Evolutionary conservation across 2,329 filamentous ascomycete species (phyloP).

Genomic region (Colletotrichum liaoningense): DNA sequence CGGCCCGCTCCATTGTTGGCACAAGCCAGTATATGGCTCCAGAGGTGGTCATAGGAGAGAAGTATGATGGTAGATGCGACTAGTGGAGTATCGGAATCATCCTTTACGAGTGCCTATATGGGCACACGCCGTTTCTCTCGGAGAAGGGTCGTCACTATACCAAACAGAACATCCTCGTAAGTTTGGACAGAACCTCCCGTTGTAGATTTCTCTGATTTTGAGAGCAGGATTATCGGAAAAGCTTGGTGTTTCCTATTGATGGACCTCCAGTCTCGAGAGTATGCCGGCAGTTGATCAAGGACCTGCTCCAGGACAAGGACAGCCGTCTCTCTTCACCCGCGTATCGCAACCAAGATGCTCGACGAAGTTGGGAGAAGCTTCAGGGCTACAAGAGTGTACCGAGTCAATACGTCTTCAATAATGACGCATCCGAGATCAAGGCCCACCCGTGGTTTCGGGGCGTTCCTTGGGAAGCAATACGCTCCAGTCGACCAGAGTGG

Average conservation of each 20-base stretch:
- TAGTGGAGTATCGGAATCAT: conserved; percentile 98
- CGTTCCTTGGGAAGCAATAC: conserved; percentile 81
- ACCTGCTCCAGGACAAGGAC: conserved; percentile 80
- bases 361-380: conserved; percentile 35
- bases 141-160: conserved; percentile 83
- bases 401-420: conserved; percentile 77
- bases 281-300: conserved; percentile 81
- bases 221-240: conserved; percentile 73
- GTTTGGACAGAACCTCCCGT: conserved; percentile 42
- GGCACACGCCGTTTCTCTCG: conserved; percentile 88
- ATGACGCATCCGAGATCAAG: conserved; percentile 92
- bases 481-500: conserved; percentile 80
- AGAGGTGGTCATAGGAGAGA: conserved; percentile 84
- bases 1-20: conserved; percentile 88
- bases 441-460: conserved; percentile 86
- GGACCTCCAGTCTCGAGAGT: conserved; percentile 73
- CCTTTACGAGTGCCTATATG: conserved; percentile 93
- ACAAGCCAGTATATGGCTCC: conserved; percentile 99
- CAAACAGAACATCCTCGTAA: conserved; percentile 84
- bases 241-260: conserved; percentile 74
- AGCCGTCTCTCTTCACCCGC: conserved; percentile 75
- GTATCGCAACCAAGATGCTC: conserved; percentile 29
- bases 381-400: background rate
- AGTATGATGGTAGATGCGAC: conserved; percentile 93
- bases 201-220: background rate